phyloP scores from a whole-genome alignment of 768 basidiomycete species.

The Vishniacozyma victoriae region DNA sequence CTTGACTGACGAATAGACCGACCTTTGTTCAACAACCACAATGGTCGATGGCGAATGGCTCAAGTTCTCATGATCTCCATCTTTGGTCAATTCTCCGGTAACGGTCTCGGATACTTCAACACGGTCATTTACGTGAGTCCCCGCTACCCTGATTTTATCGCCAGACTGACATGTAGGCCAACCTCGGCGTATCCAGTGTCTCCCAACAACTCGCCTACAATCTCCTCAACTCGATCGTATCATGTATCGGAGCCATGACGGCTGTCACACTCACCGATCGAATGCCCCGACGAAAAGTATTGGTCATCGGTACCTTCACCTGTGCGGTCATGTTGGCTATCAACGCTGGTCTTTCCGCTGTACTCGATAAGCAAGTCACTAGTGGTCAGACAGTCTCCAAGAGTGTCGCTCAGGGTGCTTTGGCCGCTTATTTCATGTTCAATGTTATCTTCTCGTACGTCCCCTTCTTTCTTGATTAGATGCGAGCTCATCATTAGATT shows the following conservation, averaged over 20 bases:
- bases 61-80: slow-evolving; percentile 57
- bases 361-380: slow-evolving; percentile 7
- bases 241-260: slow-evolving; percentile 42
- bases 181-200: slow-evolving; percentile 14
- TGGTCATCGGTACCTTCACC: slow-evolving; percentile 42
- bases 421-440: slow-evolving; percentile 51
- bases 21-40: slow-evolving; percentile 21
- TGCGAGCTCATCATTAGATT: no score
- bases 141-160: no score
- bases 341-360: slow-evolving; percentile 21
- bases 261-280: slow-evolving; percentile 29
- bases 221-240: slow-evolving; percentile 44
- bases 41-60: slow-evolving; percentile 44
- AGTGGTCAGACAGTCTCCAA: slow-evolving; percentile 16
- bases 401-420: slow-evolving; percentile 42
- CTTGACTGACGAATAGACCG: slow-evolving; percentile 6
- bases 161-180: slow-evolving; percentile 40
- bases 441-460: slow-evolving; percentile 54
- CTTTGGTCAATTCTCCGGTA: slow-evolving; percentile 58
- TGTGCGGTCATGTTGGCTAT: slow-evolving; percentile 7
- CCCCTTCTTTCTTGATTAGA: no score
- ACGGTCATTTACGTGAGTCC: slow-evolving; percentile 28
- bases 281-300: slow-evolving; percentile 43
- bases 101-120: slow-evolving; percentile 53
- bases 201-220: slow-evolving; percentile 47